A percentile compares a stretch with the other conserved stretches of the same genome.
Conservation (phyloP, 1,284 basidiomycete species). For the Acaromyces ingoldii region DNA sequence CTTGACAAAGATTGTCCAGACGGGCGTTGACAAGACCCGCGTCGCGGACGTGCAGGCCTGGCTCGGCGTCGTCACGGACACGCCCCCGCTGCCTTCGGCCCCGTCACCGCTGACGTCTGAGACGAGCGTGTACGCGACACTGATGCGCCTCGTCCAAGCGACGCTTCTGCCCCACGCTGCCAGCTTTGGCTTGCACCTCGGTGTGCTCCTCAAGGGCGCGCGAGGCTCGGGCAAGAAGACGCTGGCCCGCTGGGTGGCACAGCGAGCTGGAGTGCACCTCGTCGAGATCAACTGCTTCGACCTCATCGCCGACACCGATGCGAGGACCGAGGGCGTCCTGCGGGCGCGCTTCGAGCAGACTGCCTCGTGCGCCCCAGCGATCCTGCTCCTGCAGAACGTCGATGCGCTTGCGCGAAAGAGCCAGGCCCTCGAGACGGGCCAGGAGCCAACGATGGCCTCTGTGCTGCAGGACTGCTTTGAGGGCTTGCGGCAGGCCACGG, state of each 20-base stretch:
- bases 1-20: slow-evolving; percentile 70
- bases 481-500: slow-evolving; percentile 54
- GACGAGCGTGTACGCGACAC: slow-evolving; percentile 22
- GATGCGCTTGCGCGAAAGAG: slow-evolving; percentile 75
- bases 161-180: slow-evolving; percentile 33
- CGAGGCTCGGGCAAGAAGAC: slow-evolving; percentile 72
- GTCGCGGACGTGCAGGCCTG: slow-evolving; percentile 64
- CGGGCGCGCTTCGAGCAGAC: slow-evolving; percentile 75
- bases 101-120: slow-evolving; percentile 17
- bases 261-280: slow-evolving; percentile 68
- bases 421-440: slow-evolving; percentile 64
- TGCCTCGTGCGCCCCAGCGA: slow-evolving; percentile 72
- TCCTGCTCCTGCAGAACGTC: slow-evolving; percentile 74
- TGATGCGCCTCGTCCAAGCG: slow-evolving; percentile 33
- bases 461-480: slow-evolving; percentile 67
- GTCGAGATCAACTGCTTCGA: slow-evolving; percentile 86
- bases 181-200: slow-evolving; percentile 37
- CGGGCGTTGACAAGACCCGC: slow-evolving; percentile 67
- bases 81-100: slow-evolving; percentile 22
- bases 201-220: slow-evolving; percentile 67
- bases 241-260: slow-evolving; percentile 59
- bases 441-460: slow-evolving; percentile 65
- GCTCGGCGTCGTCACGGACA: slow-evolving; percentile 55
- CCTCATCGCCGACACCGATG: slow-evolving; percentile 72
- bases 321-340: slow-evolving; percentile 72